Conservation (phyloP, 495 filamentous ascomycete species). For the Penicillium manginii region DNA sequence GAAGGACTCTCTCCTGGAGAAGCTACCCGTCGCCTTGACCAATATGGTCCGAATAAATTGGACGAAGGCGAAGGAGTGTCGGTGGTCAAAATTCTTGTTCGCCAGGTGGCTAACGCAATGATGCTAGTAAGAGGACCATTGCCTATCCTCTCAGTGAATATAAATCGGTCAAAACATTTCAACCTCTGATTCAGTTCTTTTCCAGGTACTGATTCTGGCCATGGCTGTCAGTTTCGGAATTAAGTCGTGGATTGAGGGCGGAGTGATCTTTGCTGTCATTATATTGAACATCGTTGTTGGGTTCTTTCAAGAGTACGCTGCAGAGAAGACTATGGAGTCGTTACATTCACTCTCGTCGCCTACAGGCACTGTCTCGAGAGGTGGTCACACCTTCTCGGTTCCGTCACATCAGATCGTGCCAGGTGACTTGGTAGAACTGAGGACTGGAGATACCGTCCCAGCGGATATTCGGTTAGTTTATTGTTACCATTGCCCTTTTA, state of each 20-base stretch:
- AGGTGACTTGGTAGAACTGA: constrained; percentile 73
- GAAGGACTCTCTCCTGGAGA: constrained; percentile 62
- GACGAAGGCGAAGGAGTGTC: constrained; percentile 62
- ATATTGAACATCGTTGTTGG: constrained; percentile 68
- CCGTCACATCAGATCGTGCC: constrained; percentile 60
- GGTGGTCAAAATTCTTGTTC: constrained; percentile 58
- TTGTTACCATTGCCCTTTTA: background rate
- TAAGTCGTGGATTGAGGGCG: constrained; percentile 70
- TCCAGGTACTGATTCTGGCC: constrained; percentile 64
- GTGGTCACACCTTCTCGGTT: constrained; percentile 55
- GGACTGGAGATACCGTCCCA: constrained; percentile 83
- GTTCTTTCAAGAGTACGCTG: constrained; percentile 71
- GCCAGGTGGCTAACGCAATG: constrained; percentile 71
- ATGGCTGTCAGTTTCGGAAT: constrained; percentile 75
- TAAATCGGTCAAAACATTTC: background rate
- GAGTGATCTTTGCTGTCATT: constrained; percentile 67
- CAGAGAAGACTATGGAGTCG: constrained; percentile 78
- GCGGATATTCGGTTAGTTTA: constrained; percentile 60
- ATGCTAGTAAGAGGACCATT: constrained; percentile 49
- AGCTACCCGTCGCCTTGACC: constrained; percentile 56
- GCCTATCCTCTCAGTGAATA: background rate
- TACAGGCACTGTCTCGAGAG: constrained; percentile 60
- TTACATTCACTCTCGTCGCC: constrained; percentile 65
- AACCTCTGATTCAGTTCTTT: background rate
- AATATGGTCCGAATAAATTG: constrained; percentile 65